Base-by-base conservation (phyloP, 176 grass and related monocot genomes). In the Dactylis glomerata region DNA sequence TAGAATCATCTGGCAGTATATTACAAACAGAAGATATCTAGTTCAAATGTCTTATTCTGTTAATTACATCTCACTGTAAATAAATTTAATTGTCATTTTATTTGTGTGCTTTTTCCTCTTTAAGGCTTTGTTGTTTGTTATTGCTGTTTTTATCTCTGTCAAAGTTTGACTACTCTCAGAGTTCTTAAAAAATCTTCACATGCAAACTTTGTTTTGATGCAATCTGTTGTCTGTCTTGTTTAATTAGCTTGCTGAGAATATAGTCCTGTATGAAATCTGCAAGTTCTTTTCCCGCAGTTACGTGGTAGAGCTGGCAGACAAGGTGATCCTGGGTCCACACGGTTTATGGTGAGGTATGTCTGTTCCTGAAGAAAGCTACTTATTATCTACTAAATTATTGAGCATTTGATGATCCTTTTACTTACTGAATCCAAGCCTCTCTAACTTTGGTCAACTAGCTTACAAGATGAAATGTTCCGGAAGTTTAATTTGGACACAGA, bases 401-500 rank as follows among this genome's bases (percentile, higher is more conserved):
- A 36, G 54, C 8, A 76, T 81, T 17, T 68, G 77, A 56, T 62
- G 13, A 52, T 52, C 42, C 38, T 9, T 57, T 51, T 77, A 38
- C 41, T 77, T 77, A 30, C 47, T 24, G 19, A 34, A 58, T 14
- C 27, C 73, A 68, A 72, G 56, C 26, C 8, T 26, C 38, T 30
- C 47, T 83, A 52, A 86, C 40, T 73, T 92, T 81, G 41, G 76
- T 64, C 66, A 36, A 72, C 46, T 79, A 98, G 96, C 82, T 91
- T 98, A 88, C 96, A 98, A 89, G 96, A 98, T 92, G 96, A 98
- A 88, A 98, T 95, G 90, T 98, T 95, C 78, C 93, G 77, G 74
- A 98, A 98, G 69, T 98, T 98, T 82, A 98, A 98, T 83, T 87
- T 98, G 89, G 93, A 98, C 80, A 98, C 96, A 23, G 91, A 95